These are phyloP conservation scores for Candida insectalens DNA, from an alignment of 805 yeast genomes.

Conservation along the genomic window DNA sequence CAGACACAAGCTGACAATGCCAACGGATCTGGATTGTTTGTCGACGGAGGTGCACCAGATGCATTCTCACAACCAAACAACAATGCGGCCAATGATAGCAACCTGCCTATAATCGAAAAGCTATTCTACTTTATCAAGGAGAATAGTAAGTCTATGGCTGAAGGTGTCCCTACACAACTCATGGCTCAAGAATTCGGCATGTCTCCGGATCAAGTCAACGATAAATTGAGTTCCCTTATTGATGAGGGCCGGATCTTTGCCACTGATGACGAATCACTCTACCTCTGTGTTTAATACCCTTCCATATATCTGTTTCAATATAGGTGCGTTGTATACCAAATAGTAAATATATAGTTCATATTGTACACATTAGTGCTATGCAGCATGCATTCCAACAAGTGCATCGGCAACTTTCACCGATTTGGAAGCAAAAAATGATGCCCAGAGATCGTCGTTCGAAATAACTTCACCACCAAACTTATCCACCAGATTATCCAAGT, in stretches of 20 bases:
- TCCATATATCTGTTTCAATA: background rate
- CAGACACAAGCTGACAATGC: slow-evolving; percentile 16
- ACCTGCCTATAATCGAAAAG: slow-evolving; percentile 17
- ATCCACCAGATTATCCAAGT: slow-evolving; percentile 38
- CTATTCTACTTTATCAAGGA: slow-evolving; percentile 38
- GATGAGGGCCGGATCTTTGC: slow-evolving; percentile 63
- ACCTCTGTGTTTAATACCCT: slow-evolving; percentile 35
- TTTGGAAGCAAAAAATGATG: slow-evolving; percentile 39
- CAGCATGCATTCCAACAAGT: slow-evolving; percentile 6
- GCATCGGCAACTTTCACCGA: slow-evolving; percentile 15
- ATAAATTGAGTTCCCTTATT: slow-evolving; percentile 42
- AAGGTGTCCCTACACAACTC: slow-evolving; percentile 64
- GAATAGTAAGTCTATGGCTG: slow-evolving; percentile 49
- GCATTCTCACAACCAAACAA: slow-evolving; percentile 12
- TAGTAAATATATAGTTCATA: background rate
- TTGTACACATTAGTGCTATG: background rate
- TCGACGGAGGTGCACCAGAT: slow-evolving; percentile 25
- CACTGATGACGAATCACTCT: slow-evolving; percentile 60
- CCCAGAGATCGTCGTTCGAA: slow-evolving; percentile 50
- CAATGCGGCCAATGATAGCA: slow-evolving; percentile 25
- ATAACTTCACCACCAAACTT: slow-evolving; percentile 52
- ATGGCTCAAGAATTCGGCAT: slow-evolving; percentile 49
- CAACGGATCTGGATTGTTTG: slow-evolving; percentile 20
- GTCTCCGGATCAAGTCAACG: slow-evolving; percentile 37
- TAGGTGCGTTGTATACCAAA: too few relatives aligned